Base-by-base conservation (phyloP, 345 rosid species). In the Hirschfeldia incana region DNA sequence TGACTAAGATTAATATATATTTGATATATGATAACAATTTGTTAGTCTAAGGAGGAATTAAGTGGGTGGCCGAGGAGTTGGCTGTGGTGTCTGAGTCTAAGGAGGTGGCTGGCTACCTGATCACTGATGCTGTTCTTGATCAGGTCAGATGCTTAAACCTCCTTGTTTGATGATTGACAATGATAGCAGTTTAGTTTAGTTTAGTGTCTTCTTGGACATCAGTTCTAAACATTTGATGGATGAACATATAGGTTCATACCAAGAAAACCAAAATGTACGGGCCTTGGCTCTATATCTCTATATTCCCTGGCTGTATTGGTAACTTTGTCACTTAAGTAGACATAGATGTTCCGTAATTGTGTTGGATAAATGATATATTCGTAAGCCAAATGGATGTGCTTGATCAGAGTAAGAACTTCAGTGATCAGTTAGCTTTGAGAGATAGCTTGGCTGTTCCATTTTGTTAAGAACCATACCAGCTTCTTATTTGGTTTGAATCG, bases 91-190 rank as follows among this genome's bases (percentile, higher is more conserved):
- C 98, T 0, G 98, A 95, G 82, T 90, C 93, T 1, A 93, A 91
- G 87, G 96, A 93, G 85, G 93, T 91, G 81, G 97, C 97, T 69
- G 94, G 97, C 11, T 98, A 93, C 83, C 75, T 93, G 88, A 87
- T 93, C 81, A 87, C 99, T 1, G 98, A 93, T 4, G 76, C 84
- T 15, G 97, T 84, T 51, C 97, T 95, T 85, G 99, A 95, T 55
- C 98, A 95, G 99, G 99, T 87, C 12, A 76, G 74, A 67, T 74
- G 21, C 70, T 73, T 9, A 12, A 39, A n/a, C 46, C 32, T 57
- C 27, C 0, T 6, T 11, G 49, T 60, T 58, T 73, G 42, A 59
- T 13, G 11, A 28, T 70, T 70, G 71, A 51, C 6, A 17, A 39
- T 70, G n/a, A 42, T 59, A 58, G 26, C 30, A 39, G 10, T 39